Evolutionary conservation across 108 stramenopile species (phyloP).

Genomic region (Cyclotella sp.): DNA sequence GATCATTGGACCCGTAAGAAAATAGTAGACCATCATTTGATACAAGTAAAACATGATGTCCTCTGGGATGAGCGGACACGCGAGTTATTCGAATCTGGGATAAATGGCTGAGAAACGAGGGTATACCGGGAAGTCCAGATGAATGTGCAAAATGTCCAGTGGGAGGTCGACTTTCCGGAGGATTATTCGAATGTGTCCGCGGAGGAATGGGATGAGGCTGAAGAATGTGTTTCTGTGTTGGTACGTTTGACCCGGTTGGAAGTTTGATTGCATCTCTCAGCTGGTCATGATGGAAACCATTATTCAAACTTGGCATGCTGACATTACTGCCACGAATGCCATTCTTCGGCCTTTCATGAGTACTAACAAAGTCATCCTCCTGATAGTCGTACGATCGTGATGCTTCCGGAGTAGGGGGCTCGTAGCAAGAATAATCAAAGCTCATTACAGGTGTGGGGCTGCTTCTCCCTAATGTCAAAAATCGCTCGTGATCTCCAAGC

Average conservation of each 20-base stretch:
- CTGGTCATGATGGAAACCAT: neutral
- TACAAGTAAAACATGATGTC: conserved; percentile 79
- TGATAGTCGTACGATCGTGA: conserved; percentile 11
- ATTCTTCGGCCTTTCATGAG: conserved; percentile 2
- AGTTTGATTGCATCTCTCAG: neutral
- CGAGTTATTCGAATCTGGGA: conserved; percentile 71
- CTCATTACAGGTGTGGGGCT: conserved; percentile 48
- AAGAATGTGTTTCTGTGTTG: neutral
- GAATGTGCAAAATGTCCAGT: neutral
- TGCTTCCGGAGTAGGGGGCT: conserved; percentile 44
- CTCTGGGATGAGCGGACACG: conserved; percentile 81
- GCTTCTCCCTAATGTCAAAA: conserved; percentile 1
- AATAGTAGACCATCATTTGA: conserved; percentile 82
- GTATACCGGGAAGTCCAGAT: conserved; percentile 65
- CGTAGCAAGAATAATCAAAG: conserved; percentile 50
- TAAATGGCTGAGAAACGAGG: conserved; percentile 68
- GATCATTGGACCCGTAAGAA: conserved; percentile 77
- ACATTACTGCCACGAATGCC: neutral
- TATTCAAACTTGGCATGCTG: neutral
- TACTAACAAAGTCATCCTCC: neutral
- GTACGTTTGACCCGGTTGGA: conserved; percentile 1
- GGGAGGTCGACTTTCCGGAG: neutral
- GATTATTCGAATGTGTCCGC: conserved; percentile 3
- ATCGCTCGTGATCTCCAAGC: neutral
- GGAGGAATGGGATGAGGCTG: conserved; percentile 10